Evolutionary conservation across 208 protist species (phyloP).

Genomic region (Crithidia bombi): DNA sequence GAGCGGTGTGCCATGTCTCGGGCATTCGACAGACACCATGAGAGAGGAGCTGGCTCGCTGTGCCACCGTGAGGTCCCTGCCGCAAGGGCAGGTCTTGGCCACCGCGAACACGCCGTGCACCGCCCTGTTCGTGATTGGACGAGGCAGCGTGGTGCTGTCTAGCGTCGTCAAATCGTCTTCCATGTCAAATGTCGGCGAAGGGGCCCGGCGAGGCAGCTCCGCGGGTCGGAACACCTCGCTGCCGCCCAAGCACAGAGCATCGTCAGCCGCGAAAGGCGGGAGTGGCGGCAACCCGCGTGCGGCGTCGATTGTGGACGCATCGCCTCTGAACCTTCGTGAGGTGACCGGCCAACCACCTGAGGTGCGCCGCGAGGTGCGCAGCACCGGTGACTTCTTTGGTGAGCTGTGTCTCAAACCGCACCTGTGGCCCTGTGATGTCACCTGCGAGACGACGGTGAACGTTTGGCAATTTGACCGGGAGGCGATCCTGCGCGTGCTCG

Average conservation of each 20-base stretch:
- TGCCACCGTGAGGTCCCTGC: slow-evolving; percentile 58
- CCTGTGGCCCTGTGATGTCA: slow-evolving; percentile 65
- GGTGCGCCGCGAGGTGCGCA: slow-evolving; percentile 43
- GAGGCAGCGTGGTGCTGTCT: slow-evolving; percentile 56
- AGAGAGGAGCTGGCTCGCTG: slow-evolving; percentile 54
- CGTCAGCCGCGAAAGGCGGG: not conserved
- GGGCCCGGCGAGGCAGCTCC: slow-evolving; percentile 1
- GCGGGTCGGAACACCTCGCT: slow-evolving; percentile 4
- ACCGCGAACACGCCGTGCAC: slow-evolving; percentile 54
- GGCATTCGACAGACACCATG: slow-evolving; percentile 77
- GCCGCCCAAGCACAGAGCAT: not conserved
- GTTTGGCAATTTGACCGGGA: slow-evolving; percentile 67
- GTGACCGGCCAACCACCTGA: slow-evolving; percentile 7
- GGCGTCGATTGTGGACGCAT: not conserved
- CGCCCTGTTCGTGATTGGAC: slow-evolving; percentile 75
- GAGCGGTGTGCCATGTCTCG: slow-evolving; percentile 80
- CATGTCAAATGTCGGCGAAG: not conserved
- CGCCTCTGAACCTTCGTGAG: not conserved
- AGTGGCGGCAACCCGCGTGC: not conserved
- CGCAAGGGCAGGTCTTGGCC: slow-evolving; percentile 52
- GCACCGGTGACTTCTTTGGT: slow-evolving; percentile 74
- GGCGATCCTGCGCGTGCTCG: slow-evolving; percentile 55
- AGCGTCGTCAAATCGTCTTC: slow-evolving; percentile 10
- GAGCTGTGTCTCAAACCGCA: slow-evolving; percentile 80
- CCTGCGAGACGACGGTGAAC: slow-evolving; percentile 72